Conservation (phyloP, 305 asterid species). For the Solanum hybrid region DNA sequence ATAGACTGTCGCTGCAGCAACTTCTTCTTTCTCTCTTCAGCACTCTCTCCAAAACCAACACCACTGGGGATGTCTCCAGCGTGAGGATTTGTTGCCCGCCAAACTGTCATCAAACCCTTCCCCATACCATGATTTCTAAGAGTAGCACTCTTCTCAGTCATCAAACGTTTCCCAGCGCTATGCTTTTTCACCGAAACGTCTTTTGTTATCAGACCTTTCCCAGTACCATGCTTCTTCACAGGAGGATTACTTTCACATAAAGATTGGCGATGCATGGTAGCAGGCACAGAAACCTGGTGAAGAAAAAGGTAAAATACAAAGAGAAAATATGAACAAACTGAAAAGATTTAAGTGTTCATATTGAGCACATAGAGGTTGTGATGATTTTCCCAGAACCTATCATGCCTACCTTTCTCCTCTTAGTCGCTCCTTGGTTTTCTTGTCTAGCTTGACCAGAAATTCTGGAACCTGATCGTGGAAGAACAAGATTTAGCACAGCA, state of each 20-base stretch:
- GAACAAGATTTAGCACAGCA: constrained; percentile 5
- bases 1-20: constrained; percentile 45
- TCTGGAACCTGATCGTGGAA: constrained; percentile 41
- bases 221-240: constrained; percentile 38
- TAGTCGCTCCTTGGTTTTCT: constrained; percentile 30
- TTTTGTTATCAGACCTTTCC: constrained; percentile 65
- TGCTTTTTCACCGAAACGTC: constrained; percentile 33
- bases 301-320: constrained; percentile 7
- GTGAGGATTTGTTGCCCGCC: constrained; percentile 32
- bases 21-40: constrained; percentile 48
- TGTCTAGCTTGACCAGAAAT: constrained; percentile 25
- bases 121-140: constrained; percentile 56
- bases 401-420: constrained; percentile 61
- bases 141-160: constrained; percentile 26
- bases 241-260: constrained; percentile 28
- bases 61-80: constrained; percentile 29
- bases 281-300: constrained; percentile 37
- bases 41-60: constrained; percentile 21
- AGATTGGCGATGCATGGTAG: constrained; percentile 27
- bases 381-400: background rate
- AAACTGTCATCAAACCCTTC: constrained; percentile 62
- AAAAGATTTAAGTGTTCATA: background rate
- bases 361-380: background rate
- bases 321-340: constrained; percentile 1
- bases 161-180: constrained; percentile 65